phyloP scores from a whole-genome alignment of 2,329 filamentous ascomycete species.

The Aspergillus luchuensis region DNA sequence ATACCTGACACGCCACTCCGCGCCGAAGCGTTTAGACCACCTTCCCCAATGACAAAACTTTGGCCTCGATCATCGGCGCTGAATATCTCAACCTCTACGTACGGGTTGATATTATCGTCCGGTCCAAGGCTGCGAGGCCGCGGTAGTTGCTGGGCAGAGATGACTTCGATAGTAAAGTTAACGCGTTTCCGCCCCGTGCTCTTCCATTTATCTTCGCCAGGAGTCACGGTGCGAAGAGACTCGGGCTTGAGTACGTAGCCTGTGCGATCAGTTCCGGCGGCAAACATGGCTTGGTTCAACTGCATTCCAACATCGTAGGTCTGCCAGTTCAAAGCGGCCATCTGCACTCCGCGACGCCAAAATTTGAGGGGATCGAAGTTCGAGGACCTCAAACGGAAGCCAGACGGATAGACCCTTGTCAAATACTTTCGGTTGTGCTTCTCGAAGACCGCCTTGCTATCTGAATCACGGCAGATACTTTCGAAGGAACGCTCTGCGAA shows the following conservation, averaged over 20 bases:
- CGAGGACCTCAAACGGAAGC: constrained; percentile 76
- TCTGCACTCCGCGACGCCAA: constrained; percentile 94
- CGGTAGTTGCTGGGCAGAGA: constrained; percentile 94
- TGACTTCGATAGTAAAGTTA: constrained; percentile 80
- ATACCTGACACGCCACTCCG: constrained; percentile 67
- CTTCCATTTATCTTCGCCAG: constrained; percentile 35
- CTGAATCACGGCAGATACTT: constrained; percentile 72
- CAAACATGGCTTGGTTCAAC: constrained; percentile 97
- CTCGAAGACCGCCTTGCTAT: constrained; percentile 75
- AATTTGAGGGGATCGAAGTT: constrained; percentile 94
- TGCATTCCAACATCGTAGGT: constrained; percentile 96
- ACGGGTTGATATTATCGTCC: constrained; percentile 81
- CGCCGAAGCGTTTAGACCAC: constrained; percentile 65
- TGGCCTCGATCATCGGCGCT: constrained; percentile 89
- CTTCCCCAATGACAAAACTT: constrained; percentile 66
- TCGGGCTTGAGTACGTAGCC: constrained; percentile 94
- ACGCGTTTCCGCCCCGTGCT: constrained; percentile 81
- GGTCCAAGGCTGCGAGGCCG: constrained; percentile 72
- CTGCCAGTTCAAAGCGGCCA: constrained; percentile 98
- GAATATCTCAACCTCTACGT: constrained; percentile 92
- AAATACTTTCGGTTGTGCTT: constrained; percentile 89
- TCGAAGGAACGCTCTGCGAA: constrained; percentile 89
- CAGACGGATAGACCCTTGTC: constrained; percentile 92
- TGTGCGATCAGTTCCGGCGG: constrained; percentile 78
- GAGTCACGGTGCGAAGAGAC: constrained; percentile 63